Evolutionary conservation across 495 filamentous ascomycete genomes (phyloP).

Genomic region (Lophiostoma macrostomum): DNA sequence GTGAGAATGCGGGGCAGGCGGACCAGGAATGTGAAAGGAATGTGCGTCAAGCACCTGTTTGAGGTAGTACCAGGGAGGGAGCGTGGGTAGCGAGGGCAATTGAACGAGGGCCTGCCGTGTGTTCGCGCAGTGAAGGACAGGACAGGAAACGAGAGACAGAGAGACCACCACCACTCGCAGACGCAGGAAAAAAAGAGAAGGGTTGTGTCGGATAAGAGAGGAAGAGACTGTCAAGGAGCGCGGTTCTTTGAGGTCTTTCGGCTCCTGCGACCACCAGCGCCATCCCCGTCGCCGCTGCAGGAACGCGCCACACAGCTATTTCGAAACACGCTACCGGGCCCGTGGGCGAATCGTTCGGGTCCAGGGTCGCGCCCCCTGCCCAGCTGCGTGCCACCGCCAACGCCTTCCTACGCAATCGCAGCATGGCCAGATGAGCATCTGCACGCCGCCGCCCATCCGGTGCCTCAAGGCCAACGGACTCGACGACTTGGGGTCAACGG

Average conservation of each 20-base stretch:
- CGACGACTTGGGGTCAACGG: neutral
- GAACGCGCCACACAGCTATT: constrained; percentile 15
- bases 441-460: constrained; percentile 6
- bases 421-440: neutral
- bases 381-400: constrained; percentile 1
- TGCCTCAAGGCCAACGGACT: neutral
- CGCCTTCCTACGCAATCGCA: neutral
- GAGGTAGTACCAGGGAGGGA: neutral
- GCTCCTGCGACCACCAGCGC: constrained; percentile 3
- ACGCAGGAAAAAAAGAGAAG: neutral
- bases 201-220: neutral
- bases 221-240: constrained; percentile 4
- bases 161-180: neutral
- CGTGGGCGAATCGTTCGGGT: neutral
- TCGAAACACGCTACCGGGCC: constrained; percentile 8
- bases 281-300: constrained; percentile 18
- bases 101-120: constrained; percentile 28
- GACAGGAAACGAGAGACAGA: constrained; percentile 8
- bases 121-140: constrained; percentile 9
- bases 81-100: constrained; percentile 9
- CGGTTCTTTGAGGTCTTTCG: constrained; percentile 1
- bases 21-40: constrained; percentile 4
- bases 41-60: constrained; percentile 27
- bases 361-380: neutral
- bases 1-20: neutral